Evolutionary conservation across 305 asterid genomes (phyloP).

Genomic region (Fraxinus sp.): DNA sequence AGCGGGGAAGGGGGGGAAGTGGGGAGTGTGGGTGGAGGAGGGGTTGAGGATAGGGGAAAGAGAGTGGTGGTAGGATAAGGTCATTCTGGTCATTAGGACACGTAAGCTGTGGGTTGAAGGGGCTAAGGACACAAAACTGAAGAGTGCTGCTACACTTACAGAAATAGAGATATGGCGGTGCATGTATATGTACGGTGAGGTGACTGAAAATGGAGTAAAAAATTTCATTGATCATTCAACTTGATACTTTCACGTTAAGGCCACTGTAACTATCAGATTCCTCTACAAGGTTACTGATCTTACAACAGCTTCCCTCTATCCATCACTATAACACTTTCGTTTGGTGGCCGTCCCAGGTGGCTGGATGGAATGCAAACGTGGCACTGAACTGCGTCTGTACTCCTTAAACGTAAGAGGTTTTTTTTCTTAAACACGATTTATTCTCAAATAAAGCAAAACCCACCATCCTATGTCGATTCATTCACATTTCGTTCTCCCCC

Average conservation of each 20-base stretch:
- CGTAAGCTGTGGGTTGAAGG: neutral
- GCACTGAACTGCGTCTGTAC: neutral
- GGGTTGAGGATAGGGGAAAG: slow-evolving; percentile 50
- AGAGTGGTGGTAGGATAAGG: slow-evolving; percentile 46
- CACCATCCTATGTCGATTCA: too few relatives aligned
- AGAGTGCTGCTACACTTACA: too few relatives aligned
- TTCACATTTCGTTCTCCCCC: too few relatives aligned
- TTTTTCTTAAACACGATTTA: too few relatives aligned
- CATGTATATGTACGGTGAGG: neutral
- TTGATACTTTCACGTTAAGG: neutral
- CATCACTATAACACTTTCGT: neutral
- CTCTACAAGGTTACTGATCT: neutral
- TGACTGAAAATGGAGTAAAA: neutral
- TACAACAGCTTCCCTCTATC: neutral
- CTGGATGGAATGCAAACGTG: neutral
- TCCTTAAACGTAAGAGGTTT: neutral
- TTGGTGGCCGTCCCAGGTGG: neutral
- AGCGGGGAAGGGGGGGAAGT: slow-evolving; percentile 39
- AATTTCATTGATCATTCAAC: neutral
- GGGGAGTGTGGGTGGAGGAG: slow-evolving; percentile 29
- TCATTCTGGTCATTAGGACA: slow-evolving; percentile 42
- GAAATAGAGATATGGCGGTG: neutral
- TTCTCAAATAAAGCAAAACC: too few relatives aligned
- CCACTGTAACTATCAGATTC: neutral
- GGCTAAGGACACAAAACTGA: neutral